These are phyloP conservation scores for Sugiyamaella floridensis DNA, from an alignment of 805 yeast genomes.

Conservation along the genomic window DNA sequence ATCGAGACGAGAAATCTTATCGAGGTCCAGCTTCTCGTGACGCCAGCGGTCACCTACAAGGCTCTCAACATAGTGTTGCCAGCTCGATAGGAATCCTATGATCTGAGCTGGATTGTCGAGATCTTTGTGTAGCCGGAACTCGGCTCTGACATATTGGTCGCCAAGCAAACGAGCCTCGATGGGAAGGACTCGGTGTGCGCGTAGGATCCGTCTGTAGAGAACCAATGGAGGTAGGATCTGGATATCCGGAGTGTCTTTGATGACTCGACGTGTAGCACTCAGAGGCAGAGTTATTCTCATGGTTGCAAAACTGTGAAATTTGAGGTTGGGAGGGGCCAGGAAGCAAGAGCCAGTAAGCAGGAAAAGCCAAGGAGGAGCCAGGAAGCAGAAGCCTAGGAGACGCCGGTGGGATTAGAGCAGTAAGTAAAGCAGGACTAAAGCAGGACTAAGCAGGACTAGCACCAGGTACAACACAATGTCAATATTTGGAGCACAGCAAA, in stretches of 20 bases:
- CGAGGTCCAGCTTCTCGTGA: constrained; percentile 52
- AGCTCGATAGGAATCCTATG: constrained; percentile 84
- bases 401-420: too few species aligned
- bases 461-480: too few species aligned
- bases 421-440: too few species aligned
- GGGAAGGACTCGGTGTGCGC: constrained; percentile 73
- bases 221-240: constrained; percentile 69
- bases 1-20: constrained; percentile 71
- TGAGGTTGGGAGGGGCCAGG: too few species aligned
- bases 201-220: constrained; percentile 69
- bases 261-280: constrained; percentile 16
- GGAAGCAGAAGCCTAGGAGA: too few species aligned
- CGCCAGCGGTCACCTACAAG: constrained; percentile 51
- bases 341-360: too few species aligned
- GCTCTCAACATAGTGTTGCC: constrained; percentile 57
- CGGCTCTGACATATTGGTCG: constrained; percentile 81
- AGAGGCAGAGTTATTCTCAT: not conserved
- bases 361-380: too few species aligned
- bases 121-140: constrained; percentile 75
- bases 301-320: too few species aligned
- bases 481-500: too few species aligned
- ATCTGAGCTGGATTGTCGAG: constrained; percentile 89
- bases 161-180: constrained; percentile 69
- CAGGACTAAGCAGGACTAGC: too few species aligned
- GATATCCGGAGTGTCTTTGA: not conserved